A percentile compares a stretch with the other conserved stretches of the same genome.
Conservation (phyloP, 768 basidiomycete species). For the Boletus bicolor region DNA sequence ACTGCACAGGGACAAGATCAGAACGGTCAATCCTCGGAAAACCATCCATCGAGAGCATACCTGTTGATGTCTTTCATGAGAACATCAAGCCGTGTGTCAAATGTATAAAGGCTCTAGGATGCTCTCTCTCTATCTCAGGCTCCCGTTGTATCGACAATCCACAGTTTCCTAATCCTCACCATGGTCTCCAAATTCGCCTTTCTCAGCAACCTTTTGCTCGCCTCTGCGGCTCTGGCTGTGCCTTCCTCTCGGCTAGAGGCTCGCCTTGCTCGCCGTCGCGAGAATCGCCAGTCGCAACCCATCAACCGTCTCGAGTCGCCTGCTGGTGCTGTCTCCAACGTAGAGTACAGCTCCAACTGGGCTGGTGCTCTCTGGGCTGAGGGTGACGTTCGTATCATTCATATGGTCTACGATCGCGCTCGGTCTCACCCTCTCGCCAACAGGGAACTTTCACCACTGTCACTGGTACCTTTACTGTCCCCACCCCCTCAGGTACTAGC, state of each 20-base stretch:
- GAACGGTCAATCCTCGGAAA: background rate
- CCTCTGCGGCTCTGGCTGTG: constrained; percentile 13
- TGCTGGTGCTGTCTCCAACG: background rate
- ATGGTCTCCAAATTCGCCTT: constrained; percentile 21
- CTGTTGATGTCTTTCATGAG: background rate
- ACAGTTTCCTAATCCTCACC: background rate
- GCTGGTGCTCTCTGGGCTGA: constrained; percentile 15
- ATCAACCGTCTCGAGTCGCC: background rate
- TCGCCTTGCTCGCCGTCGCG: constrained; percentile 15
- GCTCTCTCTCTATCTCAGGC: background rate
- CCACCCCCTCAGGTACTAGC: constrained; percentile 6
- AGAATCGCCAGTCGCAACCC: constrained; percentile 12
- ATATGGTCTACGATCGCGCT: background rate
- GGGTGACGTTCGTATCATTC: constrained; percentile 6
- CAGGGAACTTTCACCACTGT: constrained; percentile 22
- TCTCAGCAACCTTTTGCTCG: constrained; percentile 18
- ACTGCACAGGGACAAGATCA: background rate
- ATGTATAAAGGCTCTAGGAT: constrained; percentile 13
- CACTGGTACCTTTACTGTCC: constrained; percentile 21
- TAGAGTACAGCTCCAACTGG: constrained; percentile 19
- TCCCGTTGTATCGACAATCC: background rate
- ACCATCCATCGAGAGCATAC: background rate
- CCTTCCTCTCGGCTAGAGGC: constrained; percentile 15
- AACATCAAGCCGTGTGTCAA: background rate
- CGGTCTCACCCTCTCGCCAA: background rate